Evolutionary conservation across 192 early-diverging fungal genomes (phyloP).

Genomic region (Neocallimastix lanati): DNA sequence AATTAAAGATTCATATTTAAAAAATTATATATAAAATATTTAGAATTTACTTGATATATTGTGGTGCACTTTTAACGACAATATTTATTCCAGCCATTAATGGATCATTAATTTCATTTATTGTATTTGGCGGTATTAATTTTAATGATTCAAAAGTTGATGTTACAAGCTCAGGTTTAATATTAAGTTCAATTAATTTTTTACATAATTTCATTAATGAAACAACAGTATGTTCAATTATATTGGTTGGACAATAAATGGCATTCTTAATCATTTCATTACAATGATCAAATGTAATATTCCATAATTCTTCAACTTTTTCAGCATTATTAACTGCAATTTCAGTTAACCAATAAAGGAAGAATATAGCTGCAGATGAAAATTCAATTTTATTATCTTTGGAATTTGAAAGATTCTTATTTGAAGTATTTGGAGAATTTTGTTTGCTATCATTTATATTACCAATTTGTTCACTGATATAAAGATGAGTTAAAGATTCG

Average conservation of each 20-base stretch:
- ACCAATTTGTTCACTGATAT: not conserved
- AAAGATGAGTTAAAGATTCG: not conserved
- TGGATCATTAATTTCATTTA: not conserved
- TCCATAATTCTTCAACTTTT: conserved; percentile 29
- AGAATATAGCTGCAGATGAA: not conserved
- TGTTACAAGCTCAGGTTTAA: not conserved
- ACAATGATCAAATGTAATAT: conserved; percentile 47
- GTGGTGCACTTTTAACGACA: not conserved
- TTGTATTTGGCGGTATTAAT: not conserved
- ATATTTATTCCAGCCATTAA: not conserved
- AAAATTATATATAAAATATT: no score
- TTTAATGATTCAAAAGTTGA: not conserved
- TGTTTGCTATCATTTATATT: not conserved
- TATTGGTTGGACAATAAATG: conserved; percentile 29
- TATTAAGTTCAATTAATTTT: not conserved
- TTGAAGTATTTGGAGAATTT: not conserved
- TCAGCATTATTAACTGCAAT: conserved; percentile 12
- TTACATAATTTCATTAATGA: conserved; percentile 42
- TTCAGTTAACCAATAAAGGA: not conserved
- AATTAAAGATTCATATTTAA: no score
- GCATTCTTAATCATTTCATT: conserved; percentile 51
- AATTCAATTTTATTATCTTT: not conserved
- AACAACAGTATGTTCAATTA: conserved; percentile 62
- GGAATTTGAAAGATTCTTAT: not conserved
- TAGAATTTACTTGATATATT: not conserved